Evolutionary conservation across 768 basidiomycete genomes (phyloP).

Genomic region (Steccherinum ochraceum): DNA sequence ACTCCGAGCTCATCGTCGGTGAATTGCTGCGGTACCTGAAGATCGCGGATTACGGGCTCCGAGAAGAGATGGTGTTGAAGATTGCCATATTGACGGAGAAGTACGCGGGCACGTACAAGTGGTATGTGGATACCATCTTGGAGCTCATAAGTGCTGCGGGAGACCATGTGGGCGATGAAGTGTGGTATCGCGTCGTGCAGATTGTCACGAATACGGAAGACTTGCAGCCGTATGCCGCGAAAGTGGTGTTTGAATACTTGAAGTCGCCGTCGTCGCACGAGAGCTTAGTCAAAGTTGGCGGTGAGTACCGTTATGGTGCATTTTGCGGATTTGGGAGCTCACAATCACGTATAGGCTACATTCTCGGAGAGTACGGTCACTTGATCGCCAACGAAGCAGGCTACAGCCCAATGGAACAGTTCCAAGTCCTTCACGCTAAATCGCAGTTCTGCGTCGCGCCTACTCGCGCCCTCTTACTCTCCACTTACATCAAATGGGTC

Average conservation of each 20-base stretch:
- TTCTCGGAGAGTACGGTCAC: slow-evolving; percentile 97
- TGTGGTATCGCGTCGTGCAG: slow-evolving; percentile 99
- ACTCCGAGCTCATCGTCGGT: slow-evolving; percentile 92
- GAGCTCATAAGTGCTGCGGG: slow-evolving; percentile 95
- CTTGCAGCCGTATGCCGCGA: slow-evolving; percentile 92
- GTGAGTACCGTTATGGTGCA: slow-evolving; percentile 34
- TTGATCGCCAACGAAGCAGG: slow-evolving; percentile 93
- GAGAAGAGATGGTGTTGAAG: slow-evolving; percentile 99
- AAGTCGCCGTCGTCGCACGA: slow-evolving; percentile 83
- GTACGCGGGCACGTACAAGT: slow-evolving; percentile 95
- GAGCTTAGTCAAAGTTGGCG: slow-evolving; percentile 93
- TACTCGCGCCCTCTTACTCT: slow-evolving; percentile 87
- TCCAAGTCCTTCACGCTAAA: slow-evolving; percentile 87
- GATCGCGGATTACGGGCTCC: slow-evolving; percentile 93
- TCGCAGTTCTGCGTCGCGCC: slow-evolving; percentile 91
- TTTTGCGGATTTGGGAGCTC: neutral
- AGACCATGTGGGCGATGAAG: slow-evolving; percentile 98
- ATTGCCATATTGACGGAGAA: slow-evolving; percentile 99
- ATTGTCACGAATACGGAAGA: slow-evolving; percentile 99
- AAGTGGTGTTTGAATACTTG: slow-evolving; percentile 85
- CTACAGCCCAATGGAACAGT: slow-evolving; percentile 91
- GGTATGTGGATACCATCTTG: slow-evolving; percentile 98
- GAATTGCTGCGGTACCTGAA: slow-evolving; percentile 90
- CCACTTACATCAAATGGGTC: slow-evolving; percentile 99
- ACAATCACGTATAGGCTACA: slow-evolving; percentile 60